Percentiles rank a stretch among this genome's conserved stretches.
Conservation (phyloP, 2,329 filamentous ascomycete species). For the Ophiostoma quercus region DNA sequence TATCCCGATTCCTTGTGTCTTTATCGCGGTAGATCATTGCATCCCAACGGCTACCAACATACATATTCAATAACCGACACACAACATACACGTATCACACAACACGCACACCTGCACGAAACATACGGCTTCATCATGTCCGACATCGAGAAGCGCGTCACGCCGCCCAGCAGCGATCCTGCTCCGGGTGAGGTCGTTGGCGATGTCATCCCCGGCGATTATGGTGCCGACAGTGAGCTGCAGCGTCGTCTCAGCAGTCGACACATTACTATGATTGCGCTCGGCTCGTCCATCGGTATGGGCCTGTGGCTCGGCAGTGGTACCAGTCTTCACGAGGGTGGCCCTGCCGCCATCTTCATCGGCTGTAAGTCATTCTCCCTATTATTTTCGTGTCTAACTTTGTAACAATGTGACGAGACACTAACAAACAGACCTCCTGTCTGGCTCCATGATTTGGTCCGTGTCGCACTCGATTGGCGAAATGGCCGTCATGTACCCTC, state of each 20-base stretch:
- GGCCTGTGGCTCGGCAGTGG: conserved; percentile 19
- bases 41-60: background rate
- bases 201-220: conserved; percentile 15
- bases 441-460: conserved; percentile 17
- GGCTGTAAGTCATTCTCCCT: conserved; percentile 5
- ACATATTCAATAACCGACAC: background rate
- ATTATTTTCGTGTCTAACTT: background rate
- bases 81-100: background rate
- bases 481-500: conserved; percentile 19
- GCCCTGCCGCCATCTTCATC: conserved; percentile 19
- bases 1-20: background rate
- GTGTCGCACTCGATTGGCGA: conserved; percentile 20
- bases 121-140: background rate
- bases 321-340: conserved; percentile 18
- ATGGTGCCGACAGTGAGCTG: conserved; percentile 14
- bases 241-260: conserved; percentile 15
- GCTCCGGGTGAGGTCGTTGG: conserved; percentile 8
- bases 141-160: conserved; percentile 17
- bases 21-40: background rate
- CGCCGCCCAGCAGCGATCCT: background rate
- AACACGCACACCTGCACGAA: background rate
- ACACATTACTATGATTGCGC: conserved; percentile 21
- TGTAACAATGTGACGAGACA: background rate
- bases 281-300: conserved; percentile 19
- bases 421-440: conserved; percentile 5